phyloP scores from a whole-genome alignment of 1,284 basidiomycete species.

The Ustilago sp. region DNA sequence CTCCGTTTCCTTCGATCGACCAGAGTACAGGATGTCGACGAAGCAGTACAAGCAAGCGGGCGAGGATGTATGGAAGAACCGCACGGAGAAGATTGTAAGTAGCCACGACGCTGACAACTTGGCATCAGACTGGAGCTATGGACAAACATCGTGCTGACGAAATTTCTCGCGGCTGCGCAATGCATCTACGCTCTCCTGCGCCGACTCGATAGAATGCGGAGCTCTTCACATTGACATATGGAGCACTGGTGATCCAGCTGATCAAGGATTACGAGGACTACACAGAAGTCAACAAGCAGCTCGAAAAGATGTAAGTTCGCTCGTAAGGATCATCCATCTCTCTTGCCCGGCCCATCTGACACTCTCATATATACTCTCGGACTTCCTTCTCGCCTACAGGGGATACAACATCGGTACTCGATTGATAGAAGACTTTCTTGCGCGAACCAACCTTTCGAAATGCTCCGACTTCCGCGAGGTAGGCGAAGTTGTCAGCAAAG shows the following conservation, averaged over 20 bases:
- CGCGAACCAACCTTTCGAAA: slow-evolving; percentile 76
- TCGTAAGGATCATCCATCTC: too few relatives aligned
- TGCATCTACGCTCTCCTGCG: neutral
- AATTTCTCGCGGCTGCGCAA: neutral
- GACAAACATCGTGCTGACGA: neutral
- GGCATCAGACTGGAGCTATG: neutral
- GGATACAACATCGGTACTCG: slow-evolving; percentile 98
- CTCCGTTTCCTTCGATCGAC: neutral
- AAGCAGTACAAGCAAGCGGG: slow-evolving; percentile 66
- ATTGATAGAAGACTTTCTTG: slow-evolving; percentile 96
- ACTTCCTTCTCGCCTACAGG: slow-evolving; percentile 73
- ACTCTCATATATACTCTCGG: neutral
- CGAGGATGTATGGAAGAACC: slow-evolving; percentile 68
- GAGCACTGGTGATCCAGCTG: slow-evolving; percentile 95
- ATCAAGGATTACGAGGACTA: slow-evolving; percentile 99
- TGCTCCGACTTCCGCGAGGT: slow-evolving; percentile 93
- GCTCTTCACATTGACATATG: slow-evolving; percentile 95
- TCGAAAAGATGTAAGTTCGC: slow-evolving; percentile 75
- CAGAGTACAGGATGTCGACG: slow-evolving; percentile 39
- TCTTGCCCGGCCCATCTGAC: neutral
- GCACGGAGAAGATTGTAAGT: slow-evolving; percentile 68
- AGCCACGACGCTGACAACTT: neutral
- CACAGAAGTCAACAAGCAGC: slow-evolving; percentile 78
- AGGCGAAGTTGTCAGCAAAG: slow-evolving; percentile 72
- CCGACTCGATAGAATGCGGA: slow-evolving; percentile 79